Percentiles rank a stretch among this genome's conserved stretches.
These are phyloP conservation scores for Carex sylvatica DNA, from an alignment of 202 grass and related monocot genomes.

Conservation along the genomic window DNA sequence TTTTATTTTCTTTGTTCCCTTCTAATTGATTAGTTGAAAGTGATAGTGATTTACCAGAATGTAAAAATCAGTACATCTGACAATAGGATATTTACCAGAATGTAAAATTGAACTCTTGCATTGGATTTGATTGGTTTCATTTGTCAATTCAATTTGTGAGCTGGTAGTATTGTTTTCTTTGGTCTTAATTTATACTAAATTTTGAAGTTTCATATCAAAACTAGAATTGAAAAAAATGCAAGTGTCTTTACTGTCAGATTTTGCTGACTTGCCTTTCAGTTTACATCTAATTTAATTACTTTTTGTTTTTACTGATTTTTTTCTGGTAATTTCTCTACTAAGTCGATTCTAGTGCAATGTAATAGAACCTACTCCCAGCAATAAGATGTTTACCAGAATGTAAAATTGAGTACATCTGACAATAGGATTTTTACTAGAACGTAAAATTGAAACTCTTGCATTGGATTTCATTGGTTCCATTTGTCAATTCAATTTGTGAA, in stretches of 20 bases:
- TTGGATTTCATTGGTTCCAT: not conserved
- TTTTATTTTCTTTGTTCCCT: not conserved
- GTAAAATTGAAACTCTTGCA: not conserved
- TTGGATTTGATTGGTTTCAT: not conserved
- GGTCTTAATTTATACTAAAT: not conserved
- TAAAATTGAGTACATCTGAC: not conserved
- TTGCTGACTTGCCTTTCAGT: not conserved
- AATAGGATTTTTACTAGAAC: not conserved
- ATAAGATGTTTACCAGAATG: not conserved
- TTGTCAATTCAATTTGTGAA: not conserved
- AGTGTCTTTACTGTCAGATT: not conserved
- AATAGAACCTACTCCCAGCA: not conserved
- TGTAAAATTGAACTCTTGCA: not conserved
- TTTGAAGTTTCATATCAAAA: not conserved
- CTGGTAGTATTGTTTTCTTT: not conserved
- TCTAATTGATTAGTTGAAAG: not conserved
- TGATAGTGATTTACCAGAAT: too few species aligned
- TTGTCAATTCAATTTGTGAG: not conserved
- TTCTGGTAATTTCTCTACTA: too few species aligned
- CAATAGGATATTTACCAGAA: not conserved
- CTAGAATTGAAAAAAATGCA: not conserved
- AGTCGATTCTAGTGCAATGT: too few species aligned
- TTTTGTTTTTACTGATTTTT: too few species aligned
- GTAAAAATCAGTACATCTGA: not conserved
- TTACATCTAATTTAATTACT: not conserved